phyloP scores from a whole-genome alignment of 2,329 filamentous ascomycete genomes.

The Coniochaeta ligniaria region DNA sequence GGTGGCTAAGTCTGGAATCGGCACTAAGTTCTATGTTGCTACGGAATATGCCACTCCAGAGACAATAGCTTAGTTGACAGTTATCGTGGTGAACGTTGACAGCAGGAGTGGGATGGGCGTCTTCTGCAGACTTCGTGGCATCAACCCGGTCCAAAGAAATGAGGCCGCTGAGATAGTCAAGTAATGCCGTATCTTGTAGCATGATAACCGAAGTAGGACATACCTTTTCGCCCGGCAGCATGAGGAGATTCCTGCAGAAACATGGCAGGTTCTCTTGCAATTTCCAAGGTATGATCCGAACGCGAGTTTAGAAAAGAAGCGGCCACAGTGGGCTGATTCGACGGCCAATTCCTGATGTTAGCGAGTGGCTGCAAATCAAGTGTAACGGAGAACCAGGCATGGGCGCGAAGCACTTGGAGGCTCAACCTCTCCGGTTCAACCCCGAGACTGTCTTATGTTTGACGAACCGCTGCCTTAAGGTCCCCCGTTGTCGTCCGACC shows the following conservation, averaged over 20 bases:
- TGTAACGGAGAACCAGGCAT: neutral
- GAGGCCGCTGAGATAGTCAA: neutral
- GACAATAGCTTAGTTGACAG: neutral
- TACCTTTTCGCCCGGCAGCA: neutral
- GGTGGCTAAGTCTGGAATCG: no score
- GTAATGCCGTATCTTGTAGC: neutral
- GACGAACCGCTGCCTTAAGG: neutral
- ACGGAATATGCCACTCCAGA: neutral
- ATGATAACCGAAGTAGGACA: neutral
- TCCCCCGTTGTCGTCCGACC: neutral
- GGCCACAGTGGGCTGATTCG: neutral
- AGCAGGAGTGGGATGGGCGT: neutral
- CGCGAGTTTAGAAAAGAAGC: neutral
- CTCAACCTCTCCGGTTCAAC: neutral
- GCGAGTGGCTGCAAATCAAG: neutral
- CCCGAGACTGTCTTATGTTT: neutral
- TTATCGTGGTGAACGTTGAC: neutral
- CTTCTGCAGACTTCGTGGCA: neutral
- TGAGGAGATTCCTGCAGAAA: neutral
- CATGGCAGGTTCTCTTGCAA: neutral
- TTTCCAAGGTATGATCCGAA: neutral
- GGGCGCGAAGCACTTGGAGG: neutral
- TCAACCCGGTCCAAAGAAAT: neutral
- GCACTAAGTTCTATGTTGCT: no score
- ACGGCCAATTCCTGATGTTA: neutral